Conservation (phyloP, 2,329 filamentous ascomycete species). For the Ophiosphaerella korrae region DNA sequence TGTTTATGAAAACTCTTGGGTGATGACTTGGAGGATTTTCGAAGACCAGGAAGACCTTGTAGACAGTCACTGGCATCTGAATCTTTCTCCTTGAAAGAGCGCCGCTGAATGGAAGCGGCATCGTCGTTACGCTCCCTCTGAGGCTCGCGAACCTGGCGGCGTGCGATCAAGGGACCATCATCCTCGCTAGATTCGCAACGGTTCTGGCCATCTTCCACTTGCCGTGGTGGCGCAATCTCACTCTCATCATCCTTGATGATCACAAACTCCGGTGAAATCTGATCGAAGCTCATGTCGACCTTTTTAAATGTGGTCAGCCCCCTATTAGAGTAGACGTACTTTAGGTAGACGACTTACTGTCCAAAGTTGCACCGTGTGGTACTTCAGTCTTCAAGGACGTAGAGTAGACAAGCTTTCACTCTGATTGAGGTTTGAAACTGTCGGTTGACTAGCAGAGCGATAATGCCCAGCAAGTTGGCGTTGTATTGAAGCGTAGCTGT, state of each 20-base stretch:
- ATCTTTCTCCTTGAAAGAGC: neutral
- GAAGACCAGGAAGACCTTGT: neutral
- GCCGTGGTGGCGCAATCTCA: neutral
- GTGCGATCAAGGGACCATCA: conserved; percentile 1
- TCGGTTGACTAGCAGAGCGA: no score
- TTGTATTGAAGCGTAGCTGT: no score
- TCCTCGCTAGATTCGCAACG: conserved; percentile 2
- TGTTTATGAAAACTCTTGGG: conserved; percentile 6
- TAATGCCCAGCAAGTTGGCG: no score
- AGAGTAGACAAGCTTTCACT: no score
- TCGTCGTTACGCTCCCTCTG: neutral
- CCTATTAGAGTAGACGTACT: no score
- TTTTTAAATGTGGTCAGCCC: neutral
- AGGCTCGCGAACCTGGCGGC: neutral
- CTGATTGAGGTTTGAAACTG: no score
- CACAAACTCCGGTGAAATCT: neutral
- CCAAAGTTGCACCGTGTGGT: neutral
- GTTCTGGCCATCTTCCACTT: neutral
- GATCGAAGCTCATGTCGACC: neutral
- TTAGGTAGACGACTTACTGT: neutral
- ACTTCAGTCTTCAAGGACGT: no score
- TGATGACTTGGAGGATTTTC: conserved; percentile 2
- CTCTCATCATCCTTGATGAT: neutral
- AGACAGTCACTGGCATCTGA: neutral
- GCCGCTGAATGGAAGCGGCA: neutral